phyloP scores from a whole-genome alignment of 495 filamentous ascomycete species.

The Pseudotulostoma volvatum region DNA sequence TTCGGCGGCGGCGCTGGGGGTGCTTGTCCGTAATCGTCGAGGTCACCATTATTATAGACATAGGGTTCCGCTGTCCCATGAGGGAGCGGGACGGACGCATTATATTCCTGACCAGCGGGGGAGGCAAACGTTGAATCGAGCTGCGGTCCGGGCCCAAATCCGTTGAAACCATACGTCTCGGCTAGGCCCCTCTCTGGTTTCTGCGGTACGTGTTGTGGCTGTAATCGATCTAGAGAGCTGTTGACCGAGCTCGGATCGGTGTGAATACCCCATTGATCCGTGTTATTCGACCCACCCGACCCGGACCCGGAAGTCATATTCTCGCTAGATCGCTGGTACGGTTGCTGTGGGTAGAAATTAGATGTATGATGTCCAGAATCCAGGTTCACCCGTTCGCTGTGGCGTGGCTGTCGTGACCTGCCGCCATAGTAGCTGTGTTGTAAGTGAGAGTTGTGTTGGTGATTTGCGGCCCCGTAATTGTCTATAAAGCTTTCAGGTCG shows the following conservation, averaged over 20 bases:
- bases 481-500: constrained; percentile 43
- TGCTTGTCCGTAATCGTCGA: constrained; percentile 14
- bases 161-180: constrained; percentile 39
- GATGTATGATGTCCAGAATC: constrained; percentile 26
- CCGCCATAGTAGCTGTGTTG: constrained; percentile 7
- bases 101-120: constrained; percentile 26
- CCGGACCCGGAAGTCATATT: constrained; percentile 61
- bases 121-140: constrained; percentile 9
- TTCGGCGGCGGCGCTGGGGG: constrained; percentile 10
- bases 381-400: constrained; percentile 32
- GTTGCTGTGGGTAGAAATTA: constrained; percentile 45
- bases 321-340: constrained; percentile 66
- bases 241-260: constrained; percentile 86
- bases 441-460: constrained; percentile 21
- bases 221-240: constrained; percentile 65
- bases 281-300: constrained; percentile 48
- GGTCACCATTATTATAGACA: neutral
- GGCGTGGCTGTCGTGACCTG: constrained; percentile 23
- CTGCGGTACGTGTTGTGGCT: constrained; percentile 21
- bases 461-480: constrained; percentile 28
- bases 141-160: constrained; percentile 30
- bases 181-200: constrained; percentile 20
- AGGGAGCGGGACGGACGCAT: constrained; percentile 20
- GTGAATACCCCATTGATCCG: constrained; percentile 58
- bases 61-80: neutral